Percentiles rank a stretch among this genome's conserved stretches.
Evolutionary conservation across 2,329 filamentous ascomycete genomes (phyloP).

Genomic region (Aspergillus vadensis): DNA sequence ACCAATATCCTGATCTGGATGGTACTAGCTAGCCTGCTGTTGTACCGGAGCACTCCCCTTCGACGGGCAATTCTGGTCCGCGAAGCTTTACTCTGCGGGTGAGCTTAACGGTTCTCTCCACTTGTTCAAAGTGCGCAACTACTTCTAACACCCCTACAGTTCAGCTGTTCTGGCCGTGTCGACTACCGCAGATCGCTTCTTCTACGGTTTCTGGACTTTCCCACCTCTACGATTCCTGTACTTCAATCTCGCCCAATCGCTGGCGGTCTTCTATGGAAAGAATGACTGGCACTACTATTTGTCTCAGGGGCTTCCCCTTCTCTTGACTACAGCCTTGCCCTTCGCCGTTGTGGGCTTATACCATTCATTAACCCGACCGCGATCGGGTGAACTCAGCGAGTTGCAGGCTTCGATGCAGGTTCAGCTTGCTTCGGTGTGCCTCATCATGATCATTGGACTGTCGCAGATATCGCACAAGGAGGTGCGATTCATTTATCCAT

Average conservation of each 20-base stretch:
- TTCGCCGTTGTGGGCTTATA: conserved; percentile 70
- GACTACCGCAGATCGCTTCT: conserved; percentile 69
- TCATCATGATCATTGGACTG: conserved; percentile 63
- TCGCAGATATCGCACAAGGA: conserved; percentile 92
- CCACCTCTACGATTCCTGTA: conserved; percentile 84
- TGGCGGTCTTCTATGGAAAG: conserved; percentile 88
- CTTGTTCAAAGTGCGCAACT: conserved; percentile 15
- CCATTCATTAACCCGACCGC: conserved; percentile 46
- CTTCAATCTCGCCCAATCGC: conserved; percentile 84
- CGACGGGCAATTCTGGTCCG: conserved; percentile 57
- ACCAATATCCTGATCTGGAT: conserved; percentile 89
- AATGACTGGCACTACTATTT: conserved; percentile 94
- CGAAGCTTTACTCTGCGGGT: conserved; percentile 65
- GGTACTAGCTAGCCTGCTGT: conserved; percentile 60
- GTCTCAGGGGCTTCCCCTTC: conserved; percentile 82
- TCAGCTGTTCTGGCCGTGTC: conserved; percentile 65
- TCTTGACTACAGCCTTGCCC: conserved; percentile 80
- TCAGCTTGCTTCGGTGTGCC: conserved; percentile 60
- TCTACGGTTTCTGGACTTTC: conserved; percentile 84
- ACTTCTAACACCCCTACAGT: conserved; percentile 1
- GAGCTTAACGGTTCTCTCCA: conserved; percentile 19
- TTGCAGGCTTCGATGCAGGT: conserved; percentile 47
- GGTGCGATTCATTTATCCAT: conserved; percentile 92
- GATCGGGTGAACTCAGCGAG: conserved; percentile 33
- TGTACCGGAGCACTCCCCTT: conserved; percentile 48